Percentiles rank a stretch among this genome's conserved stretches.
Conservation (phyloP, 2,329 filamentous ascomycete genomes). For the Orbilia ellipsospora region DNA sequence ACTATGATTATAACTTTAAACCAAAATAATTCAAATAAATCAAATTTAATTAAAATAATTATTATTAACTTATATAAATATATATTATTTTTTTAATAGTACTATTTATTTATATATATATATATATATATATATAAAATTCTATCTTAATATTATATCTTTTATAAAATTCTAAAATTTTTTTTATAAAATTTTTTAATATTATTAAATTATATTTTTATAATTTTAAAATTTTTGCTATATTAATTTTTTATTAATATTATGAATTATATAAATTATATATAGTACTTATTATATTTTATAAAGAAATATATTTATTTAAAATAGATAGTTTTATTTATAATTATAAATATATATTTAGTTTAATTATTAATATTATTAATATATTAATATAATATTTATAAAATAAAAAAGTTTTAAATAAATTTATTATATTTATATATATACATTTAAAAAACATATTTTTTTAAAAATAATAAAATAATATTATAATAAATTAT, state of each 20-base stretch:
- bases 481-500: background rate
- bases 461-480: background rate
- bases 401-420: background rate
- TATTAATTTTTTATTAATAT: background rate
- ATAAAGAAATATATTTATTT: conserved; percentile 2
- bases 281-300: background rate
- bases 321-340: background rate
- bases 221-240: background rate
- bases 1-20: background rate
- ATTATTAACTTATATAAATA: background rate
- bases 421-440: background rate
- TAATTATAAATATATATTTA: conserved; percentile 1
- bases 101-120: background rate
- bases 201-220: background rate
- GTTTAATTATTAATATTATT: background rate
- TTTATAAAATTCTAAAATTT: background rate
- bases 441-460: background rate
- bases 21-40: background rate
- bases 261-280: background rate
- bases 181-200: background rate
- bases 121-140: background rate
- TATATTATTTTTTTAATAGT: too few species aligned
- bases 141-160: background rate
- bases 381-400: background rate
- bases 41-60: background rate